Percentiles rank a stretch among this genome's conserved stretches.
Evolutionary conservation across 148 eudicot genomes (phyloP).

Genomic region (Hydrangea macrophylla): DNA sequence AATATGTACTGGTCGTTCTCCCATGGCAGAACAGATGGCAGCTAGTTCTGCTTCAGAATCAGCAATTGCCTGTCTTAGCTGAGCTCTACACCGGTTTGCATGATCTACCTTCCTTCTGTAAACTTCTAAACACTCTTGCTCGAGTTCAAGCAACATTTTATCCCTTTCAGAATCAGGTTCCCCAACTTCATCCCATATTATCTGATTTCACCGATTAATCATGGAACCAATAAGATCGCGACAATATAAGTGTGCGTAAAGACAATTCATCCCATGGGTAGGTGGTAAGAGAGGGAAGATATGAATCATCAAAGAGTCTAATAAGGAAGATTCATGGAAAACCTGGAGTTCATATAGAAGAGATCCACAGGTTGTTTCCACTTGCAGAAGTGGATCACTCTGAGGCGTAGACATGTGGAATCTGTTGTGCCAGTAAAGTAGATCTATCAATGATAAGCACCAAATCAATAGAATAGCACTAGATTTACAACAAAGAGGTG

Average conservation of each 20-base stretch:
- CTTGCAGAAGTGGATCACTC: conserved; percentile 31
- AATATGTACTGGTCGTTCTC: conserved; percentile 63
- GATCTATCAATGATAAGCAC: background rate
- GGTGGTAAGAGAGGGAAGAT: background rate
- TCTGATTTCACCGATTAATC: conserved; percentile 23
- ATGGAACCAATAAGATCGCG: background rate
- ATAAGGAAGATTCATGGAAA: background rate
- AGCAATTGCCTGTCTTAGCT: conserved; percentile 67
- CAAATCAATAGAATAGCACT: background rate
- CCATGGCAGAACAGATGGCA: conserved; percentile 66
- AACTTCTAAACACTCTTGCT: conserved; percentile 65
- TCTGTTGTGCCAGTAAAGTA: background rate
- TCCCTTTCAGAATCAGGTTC: conserved; percentile 66
- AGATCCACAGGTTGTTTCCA: conserved; percentile 46
- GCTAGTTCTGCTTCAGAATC: conserved; percentile 81
- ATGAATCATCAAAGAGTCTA: background rate
- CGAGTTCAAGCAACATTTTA: conserved; percentile 63
- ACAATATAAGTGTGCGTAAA: background rate
- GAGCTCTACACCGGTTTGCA: conserved; percentile 67
- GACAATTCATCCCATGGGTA: background rate
- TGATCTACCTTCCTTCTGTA: conserved; percentile 69
- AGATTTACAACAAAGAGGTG: background rate
- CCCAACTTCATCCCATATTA: conserved; percentile 83
- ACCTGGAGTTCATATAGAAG: conserved; percentile 46
- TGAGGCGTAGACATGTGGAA: conserved; percentile 25